These are phyloP conservation scores for Aspergillus candidus DNA, from an alignment of 2,329 filamentous ascomycete genomes.

Conservation along the genomic window DNA sequence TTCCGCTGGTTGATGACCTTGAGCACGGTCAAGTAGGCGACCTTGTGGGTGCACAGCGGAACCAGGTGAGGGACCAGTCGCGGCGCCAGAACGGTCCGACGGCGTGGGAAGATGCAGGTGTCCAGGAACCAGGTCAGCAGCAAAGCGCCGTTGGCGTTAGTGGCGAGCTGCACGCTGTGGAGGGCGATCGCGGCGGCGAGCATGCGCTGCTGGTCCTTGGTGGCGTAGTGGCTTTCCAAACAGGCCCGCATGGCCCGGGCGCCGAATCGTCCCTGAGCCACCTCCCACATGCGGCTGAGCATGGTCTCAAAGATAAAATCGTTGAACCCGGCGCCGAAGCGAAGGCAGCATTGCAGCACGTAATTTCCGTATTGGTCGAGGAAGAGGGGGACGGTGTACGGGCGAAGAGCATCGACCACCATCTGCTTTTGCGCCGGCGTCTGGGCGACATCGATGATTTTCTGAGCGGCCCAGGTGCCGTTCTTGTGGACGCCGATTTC, in stretches of 20 bases:
- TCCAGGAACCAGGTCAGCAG: conserved; percentile 97
- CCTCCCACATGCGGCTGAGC: conserved; percentile 88
- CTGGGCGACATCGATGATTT: conserved; percentile 96
- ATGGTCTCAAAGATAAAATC: conserved; percentile 98
- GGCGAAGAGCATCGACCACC: conserved; percentile 76
- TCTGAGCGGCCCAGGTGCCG: conserved; percentile 97
- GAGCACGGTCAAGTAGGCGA: conserved; percentile 91
- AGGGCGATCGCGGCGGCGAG: conserved; percentile 91
- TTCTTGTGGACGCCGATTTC: conserved; percentile 99
- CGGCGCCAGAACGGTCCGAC: conserved; percentile 85
- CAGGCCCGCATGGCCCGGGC: conserved; percentile 95
- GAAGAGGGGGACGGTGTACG: conserved; percentile 86
- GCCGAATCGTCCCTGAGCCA: conserved; percentile 87
- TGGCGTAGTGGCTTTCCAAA: conserved; percentile 89
- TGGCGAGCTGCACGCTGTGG: conserved; percentile 92
- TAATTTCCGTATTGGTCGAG: conserved; percentile 98
- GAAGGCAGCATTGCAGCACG: conserved; percentile 90
- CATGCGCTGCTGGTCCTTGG: conserved; percentile 92
- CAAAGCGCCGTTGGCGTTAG: conserved; percentile 90
- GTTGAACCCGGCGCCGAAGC: conserved; percentile 82
- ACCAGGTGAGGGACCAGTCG: conserved; percentile 88
- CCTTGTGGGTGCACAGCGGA: conserved; percentile 96
- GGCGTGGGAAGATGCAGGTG: conserved; percentile 89
- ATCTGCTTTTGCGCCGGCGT: conserved; percentile 73
- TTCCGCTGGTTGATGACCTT: conserved; percentile 98